Base-by-base conservation (phyloP, 306 rosid genomes). In the Corylus avellana region DNA sequence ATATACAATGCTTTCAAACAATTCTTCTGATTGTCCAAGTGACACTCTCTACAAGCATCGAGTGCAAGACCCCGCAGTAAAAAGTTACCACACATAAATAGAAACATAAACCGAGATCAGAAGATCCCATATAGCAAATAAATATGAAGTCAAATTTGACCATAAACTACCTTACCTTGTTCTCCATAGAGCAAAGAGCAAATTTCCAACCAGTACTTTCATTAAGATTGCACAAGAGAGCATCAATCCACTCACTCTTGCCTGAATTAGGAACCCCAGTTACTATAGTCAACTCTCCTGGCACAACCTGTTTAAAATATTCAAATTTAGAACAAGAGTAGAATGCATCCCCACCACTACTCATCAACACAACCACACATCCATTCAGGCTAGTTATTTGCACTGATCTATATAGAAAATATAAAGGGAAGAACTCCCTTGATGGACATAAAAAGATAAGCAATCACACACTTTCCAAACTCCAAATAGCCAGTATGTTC, bases 231-330 rank as follows among this genome's bases (percentile, higher is more conserved):
- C 98, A 93, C 77, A 95, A 76, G 69, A 95, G 97, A 71, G 99
- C 98, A 91, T 95, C 99, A 84, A 95, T 95, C 97, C 98, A 95
- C 83, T 95, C 99, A 84, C 97, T 95, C 90, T 95, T 95, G 77
- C 99, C 99, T 8, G 99, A 95, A 87, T 95, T 95, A 54, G 99
- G 99, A 83, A 95, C 89, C 54, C 99, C 99, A 12, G 97, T 95
- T 48, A 95, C 92, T 78, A 91, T 80, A 79, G 98, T 95, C 87
- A 93, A 81, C 77, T 95, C 99, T 78, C 99, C 99, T 0, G 97
- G 98, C 63, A 95, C 97, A 66, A 95, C 92, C 99, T 95, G 88
- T 78, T 63, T 32, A 75, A 87, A 68, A 77, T 76, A 67, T 76
- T 62, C 70, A 16, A 54, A 69, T 72, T 72, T 27, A 72, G 69